Percentiles rank a stretch among this genome's conserved stretches.
These are phyloP conservation scores for Annulohypoxylon moriforme DNA, from an alignment of 495 filamentous ascomycete genomes.

Conservation along the genomic window DNA sequence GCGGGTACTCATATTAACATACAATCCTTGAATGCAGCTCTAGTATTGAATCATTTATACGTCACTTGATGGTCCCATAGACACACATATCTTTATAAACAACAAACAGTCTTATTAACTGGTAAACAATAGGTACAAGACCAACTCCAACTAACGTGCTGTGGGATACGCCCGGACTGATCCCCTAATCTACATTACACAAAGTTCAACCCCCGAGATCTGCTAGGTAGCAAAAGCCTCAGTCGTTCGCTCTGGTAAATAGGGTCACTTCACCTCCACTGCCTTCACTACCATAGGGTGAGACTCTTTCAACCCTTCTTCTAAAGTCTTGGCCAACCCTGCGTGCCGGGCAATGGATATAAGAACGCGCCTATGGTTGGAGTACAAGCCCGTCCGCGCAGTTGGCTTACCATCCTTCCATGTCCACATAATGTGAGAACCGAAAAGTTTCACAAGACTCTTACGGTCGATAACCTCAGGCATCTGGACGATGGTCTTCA, in stretches of 20 bases:
- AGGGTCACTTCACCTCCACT: background rate
- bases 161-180: background rate
- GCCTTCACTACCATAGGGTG: background rate
- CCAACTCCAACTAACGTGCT: background rate
- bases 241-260: background rate
- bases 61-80: background rate
- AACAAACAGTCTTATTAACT: constrained; percentile 1
- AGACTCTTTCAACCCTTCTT: background rate
- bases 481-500: constrained; percentile 29
- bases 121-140: background rate
- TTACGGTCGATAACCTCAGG: constrained; percentile 14
- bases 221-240: background rate
- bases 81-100: background rate
- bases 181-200: background rate
- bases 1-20: background rate
- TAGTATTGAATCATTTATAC: background rate
- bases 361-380: background rate
- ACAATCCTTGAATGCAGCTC: background rate
- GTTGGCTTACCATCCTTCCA: background rate
- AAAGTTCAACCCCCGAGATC: background rate
- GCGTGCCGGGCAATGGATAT: constrained; percentile 7
- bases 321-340: background rate
- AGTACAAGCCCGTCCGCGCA: background rate
- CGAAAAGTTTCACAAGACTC: constrained; percentile 9
- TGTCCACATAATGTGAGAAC: constrained; percentile 5